These are phyloP conservation scores for Tephrocybe sp. DNA, from an alignment of 768 basidiomycete genomes.

Conservation along the genomic window DNA sequence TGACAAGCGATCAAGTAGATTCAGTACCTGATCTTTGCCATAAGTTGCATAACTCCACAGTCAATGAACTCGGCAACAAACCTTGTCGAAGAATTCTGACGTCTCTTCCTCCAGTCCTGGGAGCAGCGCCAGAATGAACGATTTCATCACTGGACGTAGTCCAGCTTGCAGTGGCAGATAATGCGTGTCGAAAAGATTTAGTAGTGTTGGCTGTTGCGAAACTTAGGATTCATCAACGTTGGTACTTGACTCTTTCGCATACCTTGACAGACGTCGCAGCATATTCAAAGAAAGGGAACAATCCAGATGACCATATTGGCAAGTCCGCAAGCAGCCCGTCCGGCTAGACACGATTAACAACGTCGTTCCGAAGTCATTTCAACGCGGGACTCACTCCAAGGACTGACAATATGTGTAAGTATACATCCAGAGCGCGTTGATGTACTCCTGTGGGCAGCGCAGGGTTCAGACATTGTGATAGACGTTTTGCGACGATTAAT, in stretches of 20 bases:
- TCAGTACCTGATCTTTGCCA: slow-evolving; percentile 59
- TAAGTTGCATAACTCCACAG: neutral
- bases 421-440: slow-evolving; percentile 94
- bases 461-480: slow-evolving; percentile 97
- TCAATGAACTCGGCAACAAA: slow-evolving; percentile 21
- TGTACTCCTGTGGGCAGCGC: slow-evolving; percentile 96
- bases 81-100: slow-evolving; percentile 95
- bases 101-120: slow-evolving; percentile 98
- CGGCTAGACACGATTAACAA: slow-evolving; percentile 44
- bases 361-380: neutral
- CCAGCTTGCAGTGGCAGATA: slow-evolving; percentile 84
- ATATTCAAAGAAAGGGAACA: slow-evolving; percentile 99
- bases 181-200: slow-evolving; percentile 90
- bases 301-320: slow-evolving; percentile 89
- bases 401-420: slow-evolving; percentile 86
- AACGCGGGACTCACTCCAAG: slow-evolving; percentile 68
- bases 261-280: slow-evolving; percentile 99
- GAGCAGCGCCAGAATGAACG: slow-evolving; percentile 88
- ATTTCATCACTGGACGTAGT: slow-evolving; percentile 89
- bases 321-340: slow-evolving; percentile 88
- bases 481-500: slow-evolving; percentile 89
- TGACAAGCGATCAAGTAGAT: slow-evolving; percentile 78
- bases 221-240: neutral
- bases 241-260: slow-evolving; percentile 7
- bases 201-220: slow-evolving; percentile 65